Percentiles rank a stretch among this genome's conserved stretches.
Conservation (phyloP, 495 filamentous ascomycete genomes). For the Neurospora sp. region DNA sequence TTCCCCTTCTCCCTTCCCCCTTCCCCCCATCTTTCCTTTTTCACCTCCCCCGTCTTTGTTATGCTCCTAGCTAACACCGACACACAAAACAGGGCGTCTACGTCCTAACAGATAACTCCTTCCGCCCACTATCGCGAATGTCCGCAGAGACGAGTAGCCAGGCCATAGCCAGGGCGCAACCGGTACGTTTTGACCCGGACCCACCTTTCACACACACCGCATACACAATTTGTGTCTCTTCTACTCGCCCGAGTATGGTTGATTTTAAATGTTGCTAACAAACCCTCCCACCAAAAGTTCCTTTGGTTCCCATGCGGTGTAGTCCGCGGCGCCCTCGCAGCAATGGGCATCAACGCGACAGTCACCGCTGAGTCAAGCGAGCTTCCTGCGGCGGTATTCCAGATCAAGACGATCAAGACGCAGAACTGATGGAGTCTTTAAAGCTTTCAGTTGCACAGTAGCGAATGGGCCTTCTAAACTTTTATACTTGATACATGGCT, state of each 20-base stretch:
- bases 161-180: constrained; percentile 63
- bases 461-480: background rate
- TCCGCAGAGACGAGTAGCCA: constrained; percentile 62
- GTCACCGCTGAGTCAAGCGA: constrained; percentile 83
- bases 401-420: constrained; percentile 74
- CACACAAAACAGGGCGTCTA: constrained; percentile 62
- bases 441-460: background rate
- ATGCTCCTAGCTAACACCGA: background rate
- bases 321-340: constrained; percentile 77
- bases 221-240: background rate
- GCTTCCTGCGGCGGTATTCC: constrained; percentile 82
- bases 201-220: background rate
- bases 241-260: background rate
- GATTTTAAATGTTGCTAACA: background rate
- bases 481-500: background rate
- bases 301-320: constrained; percentile 92
- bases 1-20: background rate
- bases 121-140: constrained; percentile 83
- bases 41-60: background rate
- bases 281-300: constrained; percentile 43
- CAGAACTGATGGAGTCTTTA: background rate
- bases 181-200: constrained; percentile 44
- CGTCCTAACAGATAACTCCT: constrained; percentile 88
- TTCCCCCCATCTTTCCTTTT: background rate
- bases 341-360: constrained; percentile 80